Conservation (phyloP, 1,284 basidiomycete species). For the Malassezia restricta region DNA sequence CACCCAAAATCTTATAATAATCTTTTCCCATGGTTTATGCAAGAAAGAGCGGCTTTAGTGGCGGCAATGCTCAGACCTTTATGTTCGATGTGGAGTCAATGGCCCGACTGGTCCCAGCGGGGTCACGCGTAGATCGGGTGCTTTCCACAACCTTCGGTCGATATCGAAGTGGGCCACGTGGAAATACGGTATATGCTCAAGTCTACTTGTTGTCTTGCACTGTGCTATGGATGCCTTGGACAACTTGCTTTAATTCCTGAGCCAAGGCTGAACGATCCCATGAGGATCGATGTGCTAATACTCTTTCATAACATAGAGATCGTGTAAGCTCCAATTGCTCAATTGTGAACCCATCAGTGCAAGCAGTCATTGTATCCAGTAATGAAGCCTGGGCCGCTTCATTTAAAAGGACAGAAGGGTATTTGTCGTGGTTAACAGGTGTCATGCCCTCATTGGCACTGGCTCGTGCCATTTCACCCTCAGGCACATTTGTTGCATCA, state of each 20-base stretch:
- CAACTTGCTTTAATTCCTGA: conserved; percentile 18
- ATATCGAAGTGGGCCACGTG: not conserved
- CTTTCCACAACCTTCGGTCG: conserved; percentile 14
- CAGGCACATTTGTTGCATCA: not conserved
- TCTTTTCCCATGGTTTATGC: conserved; percentile 37
- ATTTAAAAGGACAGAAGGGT: conserved; percentile 20
- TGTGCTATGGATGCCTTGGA: not conserved
- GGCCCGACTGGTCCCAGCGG: not conserved
- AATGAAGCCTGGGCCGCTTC: conserved; percentile 14
- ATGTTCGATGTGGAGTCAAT: conserved; percentile 1
- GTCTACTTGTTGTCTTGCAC: not conserved
- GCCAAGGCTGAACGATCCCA: conserved; percentile 70
- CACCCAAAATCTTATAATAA: conserved; percentile 44
- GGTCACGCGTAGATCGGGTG: conserved; percentile 1
- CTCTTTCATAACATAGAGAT: conserved; percentile 62
- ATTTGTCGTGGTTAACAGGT: not conserved
- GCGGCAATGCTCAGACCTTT: not conserved
- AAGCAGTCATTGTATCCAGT: conserved; percentile 12
- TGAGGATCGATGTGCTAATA: conserved; percentile 67
- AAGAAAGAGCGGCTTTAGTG: not conserved
- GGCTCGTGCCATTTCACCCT: not conserved
- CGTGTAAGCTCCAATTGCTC: conserved; percentile 89
- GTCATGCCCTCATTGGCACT: not conserved
- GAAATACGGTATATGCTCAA: not conserved
- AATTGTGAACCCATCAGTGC: conserved; percentile 46